phyloP scores from a whole-genome alignment of 1,284 basidiomycete species.

The Pisolithus thermaeus region DNA sequence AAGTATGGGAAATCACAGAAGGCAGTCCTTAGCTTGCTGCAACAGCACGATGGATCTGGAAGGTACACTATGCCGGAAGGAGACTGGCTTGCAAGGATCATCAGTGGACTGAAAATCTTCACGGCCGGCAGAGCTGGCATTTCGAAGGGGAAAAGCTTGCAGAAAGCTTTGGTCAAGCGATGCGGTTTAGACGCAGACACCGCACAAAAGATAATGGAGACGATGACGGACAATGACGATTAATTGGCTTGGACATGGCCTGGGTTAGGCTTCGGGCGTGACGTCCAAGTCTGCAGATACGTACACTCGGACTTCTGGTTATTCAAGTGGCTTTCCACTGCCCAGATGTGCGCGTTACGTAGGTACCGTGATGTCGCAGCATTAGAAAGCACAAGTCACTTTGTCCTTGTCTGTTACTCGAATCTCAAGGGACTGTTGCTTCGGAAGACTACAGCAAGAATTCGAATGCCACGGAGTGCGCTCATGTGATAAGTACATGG shows the following conservation, averaged over 20 bases:
- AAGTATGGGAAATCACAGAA: slow-evolving; percentile 23
- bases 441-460: no score
- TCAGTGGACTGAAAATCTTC: slow-evolving; percentile 23
- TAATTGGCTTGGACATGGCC: neutral
- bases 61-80: slow-evolving; percentile 26
- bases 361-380: no score
- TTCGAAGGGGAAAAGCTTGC: slow-evolving; percentile 20
- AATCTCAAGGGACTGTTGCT: no score
- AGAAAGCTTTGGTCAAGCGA: slow-evolving; percentile 23
- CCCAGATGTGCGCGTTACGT: no score
- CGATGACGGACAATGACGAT: slow-evolving; percentile 4
- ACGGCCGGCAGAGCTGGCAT: slow-evolving; percentile 15
- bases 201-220: slow-evolving; percentile 17
- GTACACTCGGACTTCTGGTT: no score
- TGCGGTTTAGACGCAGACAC: slow-evolving; percentile 18
- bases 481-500: no score
- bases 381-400: no score
- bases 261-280: no score
- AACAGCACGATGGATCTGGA: slow-evolving; percentile 7
- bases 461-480: no score
- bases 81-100: slow-evolving; percentile 19
- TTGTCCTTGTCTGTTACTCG: no score
- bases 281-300: no score
- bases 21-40: slow-evolving; percentile 15
- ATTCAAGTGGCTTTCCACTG: no score